phyloP scores from a whole-genome alignment of 805 yeast species.

The Saccharomyces mikatae region DNA sequence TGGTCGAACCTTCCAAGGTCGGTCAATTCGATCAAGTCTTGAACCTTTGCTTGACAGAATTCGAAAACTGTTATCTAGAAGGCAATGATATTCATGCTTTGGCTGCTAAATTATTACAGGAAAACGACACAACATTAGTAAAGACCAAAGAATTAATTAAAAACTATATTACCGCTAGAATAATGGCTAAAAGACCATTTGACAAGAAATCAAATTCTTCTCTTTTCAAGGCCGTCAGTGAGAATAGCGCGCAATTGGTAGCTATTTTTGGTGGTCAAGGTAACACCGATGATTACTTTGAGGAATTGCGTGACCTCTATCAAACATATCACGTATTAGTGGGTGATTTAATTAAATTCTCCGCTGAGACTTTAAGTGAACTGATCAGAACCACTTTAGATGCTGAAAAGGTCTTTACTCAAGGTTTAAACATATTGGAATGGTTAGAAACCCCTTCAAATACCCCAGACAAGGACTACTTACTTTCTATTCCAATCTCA shows the following conservation, averaged over 20 bases:
- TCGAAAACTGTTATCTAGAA: slow-evolving; percentile 69
- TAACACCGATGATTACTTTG: slow-evolving; percentile 94
- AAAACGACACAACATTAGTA: slow-evolving; percentile 50
- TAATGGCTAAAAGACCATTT: slow-evolving; percentile 42
- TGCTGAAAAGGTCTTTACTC: slow-evolving; percentile 82
- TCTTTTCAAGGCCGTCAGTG: slow-evolving; percentile 55
- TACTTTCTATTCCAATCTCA: slow-evolving; percentile 84
- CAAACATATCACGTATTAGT: slow-evolving; percentile 68
- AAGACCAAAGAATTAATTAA: slow-evolving; percentile 71
- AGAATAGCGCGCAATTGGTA: slow-evolving; percentile 51
- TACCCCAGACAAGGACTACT: slow-evolving; percentile 84
- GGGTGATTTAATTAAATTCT: slow-evolving; percentile 58
- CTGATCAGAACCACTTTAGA: slow-evolving; percentile 61
- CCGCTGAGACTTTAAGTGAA: slow-evolving; percentile 59
- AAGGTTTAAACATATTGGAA: slow-evolving; percentile 78
- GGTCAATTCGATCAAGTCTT: slow-evolving; percentile 61
- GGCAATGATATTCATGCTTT: slow-evolving; percentile 81
- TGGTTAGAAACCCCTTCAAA: slow-evolving; percentile 83
- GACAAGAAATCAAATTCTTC: slow-evolving; percentile 45
- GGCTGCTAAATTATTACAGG: slow-evolving; percentile 58
- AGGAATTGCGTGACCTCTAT: slow-evolving; percentile 84
- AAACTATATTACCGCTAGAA: slow-evolving; percentile 62
- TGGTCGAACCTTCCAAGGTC: slow-evolving; percentile 36
- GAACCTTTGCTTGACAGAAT: slow-evolving; percentile 65
- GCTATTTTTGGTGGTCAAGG: slow-evolving; percentile 99